Base-by-base conservation (phyloP, 2,329 filamentous ascomycete species). In the Rutstroemia sp. region DNA sequence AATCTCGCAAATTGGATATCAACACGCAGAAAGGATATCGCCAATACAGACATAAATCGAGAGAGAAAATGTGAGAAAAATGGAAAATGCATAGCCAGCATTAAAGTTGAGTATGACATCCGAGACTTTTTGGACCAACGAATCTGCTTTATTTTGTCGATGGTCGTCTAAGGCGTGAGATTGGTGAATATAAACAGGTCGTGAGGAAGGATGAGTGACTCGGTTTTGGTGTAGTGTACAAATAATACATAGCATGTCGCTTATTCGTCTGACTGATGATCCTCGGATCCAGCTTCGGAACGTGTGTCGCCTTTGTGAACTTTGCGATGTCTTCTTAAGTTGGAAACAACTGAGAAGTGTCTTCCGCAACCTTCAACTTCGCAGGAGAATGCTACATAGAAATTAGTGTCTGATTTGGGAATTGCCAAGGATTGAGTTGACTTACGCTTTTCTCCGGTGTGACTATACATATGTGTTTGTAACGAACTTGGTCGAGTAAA, bases 381-480 rank as follows among this genome's bases (percentile, higher is more conserved):
- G 69, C 94, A 97, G 23, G 87, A 87, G 69, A 96, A 97, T 63
- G 94, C 92, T 96, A 68, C 60, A 23, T 50, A 12, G 41, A 19
- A 19, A 41, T 66, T 58, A 67, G 61, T 63, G 6, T 17, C 34
- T 61, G 60, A 34, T 56, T 50, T 52, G 39, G 23, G 4, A 12
- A 39, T n/a, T 10, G 4, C 45, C 14, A 44, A 12, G 12, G 23
- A 48, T 8, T 23, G 9, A 19, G 10, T 16, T 48, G 21, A 65
- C 91, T 80, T 83, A 96, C 91, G 92, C 77, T 97, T 97, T 73
- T 97, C 92, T 70, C 92, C 92, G 56, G 92, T 97, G 70, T 97
- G 92, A 73, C 91, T 96, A 75, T 96, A 96, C 88, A 96, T 96
- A 71, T 97, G 92, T 34, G 92, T 97, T 71, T 96, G 92, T 41